A percentile compares a stretch with the other conserved stretches of the same genome.
Evolutionary conservation across 257 asterid genomes (phyloP).

Genomic region (Solanum sitiens): DNA sequence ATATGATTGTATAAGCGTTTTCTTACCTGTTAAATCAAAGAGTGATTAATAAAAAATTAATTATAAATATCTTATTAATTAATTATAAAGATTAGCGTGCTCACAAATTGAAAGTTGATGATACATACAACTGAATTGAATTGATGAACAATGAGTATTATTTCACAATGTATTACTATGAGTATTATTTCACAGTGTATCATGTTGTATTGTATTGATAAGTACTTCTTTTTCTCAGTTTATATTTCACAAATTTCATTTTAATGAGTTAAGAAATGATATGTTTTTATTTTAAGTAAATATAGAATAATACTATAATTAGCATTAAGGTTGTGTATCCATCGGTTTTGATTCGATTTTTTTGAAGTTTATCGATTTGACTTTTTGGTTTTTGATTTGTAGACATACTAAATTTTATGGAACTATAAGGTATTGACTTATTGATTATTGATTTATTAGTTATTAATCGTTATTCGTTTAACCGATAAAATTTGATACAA

Average conservation of each 20-base stretch:
- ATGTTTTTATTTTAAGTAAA: too few relatives aligned
- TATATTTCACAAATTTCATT: too few relatives aligned
- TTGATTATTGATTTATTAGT: not conserved
- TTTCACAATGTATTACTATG: not conserved
- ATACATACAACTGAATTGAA: too few relatives aligned
- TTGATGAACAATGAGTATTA: not conserved
- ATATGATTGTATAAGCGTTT: too few relatives aligned
- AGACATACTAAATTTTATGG: not conserved
- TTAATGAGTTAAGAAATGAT: not conserved
- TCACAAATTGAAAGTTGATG: not conserved
- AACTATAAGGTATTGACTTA: not conserved
- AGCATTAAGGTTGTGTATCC: fast-evolving
- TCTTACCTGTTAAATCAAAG: not conserved
- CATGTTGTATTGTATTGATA: too few relatives aligned
- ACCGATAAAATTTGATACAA: too few relatives aligned
- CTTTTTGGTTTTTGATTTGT: too few relatives aligned
- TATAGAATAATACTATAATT: too few relatives aligned
- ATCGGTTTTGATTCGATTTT: too few relatives aligned
- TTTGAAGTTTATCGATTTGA: not conserved
- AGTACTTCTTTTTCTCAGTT: too few relatives aligned
- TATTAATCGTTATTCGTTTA: not conserved
- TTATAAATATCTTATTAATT: too few relatives aligned
- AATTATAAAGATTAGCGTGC: too few relatives aligned
- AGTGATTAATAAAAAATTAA: fast-evolving
- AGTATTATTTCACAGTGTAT: not conserved